A percentile compares a stretch with the other conserved stretches of the same genome.
Evolutionary conservation across 805 yeast species (phyloP).

Genomic region (Danielia oregonensis): DNA sequence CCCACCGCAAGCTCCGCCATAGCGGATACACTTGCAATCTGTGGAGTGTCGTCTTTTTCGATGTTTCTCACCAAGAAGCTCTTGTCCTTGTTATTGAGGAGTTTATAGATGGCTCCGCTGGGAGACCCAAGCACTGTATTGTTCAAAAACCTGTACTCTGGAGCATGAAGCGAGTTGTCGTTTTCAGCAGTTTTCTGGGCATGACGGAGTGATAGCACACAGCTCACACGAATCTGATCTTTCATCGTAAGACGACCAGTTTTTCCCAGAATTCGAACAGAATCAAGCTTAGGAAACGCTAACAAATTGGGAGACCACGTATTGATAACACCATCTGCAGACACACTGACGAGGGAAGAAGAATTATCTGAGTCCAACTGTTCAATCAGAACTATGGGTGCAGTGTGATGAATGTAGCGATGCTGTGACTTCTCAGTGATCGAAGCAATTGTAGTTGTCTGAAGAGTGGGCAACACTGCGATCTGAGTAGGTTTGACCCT

Average conservation of each 20-base stretch:
- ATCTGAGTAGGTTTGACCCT: constrained; percentile 12
- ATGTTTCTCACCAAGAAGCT: too few relatives aligned
- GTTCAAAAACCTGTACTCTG: constrained; percentile 13
- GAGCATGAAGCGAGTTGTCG: constrained; percentile 2
- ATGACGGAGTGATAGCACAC: not conserved
- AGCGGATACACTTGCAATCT: constrained; percentile 1
- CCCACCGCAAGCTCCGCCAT: constrained; percentile 8
- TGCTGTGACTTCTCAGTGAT: constrained; percentile 2
- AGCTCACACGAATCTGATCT: not conserved
- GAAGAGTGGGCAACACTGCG: constrained; percentile 17
- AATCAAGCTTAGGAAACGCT: constrained; percentile 16
- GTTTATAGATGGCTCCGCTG: constrained; percentile 8
- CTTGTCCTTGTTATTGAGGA: constrained; percentile 8
- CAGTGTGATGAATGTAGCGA: constrained; percentile 9
- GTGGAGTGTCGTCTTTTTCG: constrained; percentile 1
- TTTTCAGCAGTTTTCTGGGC: not conserved
- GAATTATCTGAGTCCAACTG: constrained; percentile 8
- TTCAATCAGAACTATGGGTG: constrained; percentile 12
- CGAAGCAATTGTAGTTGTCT: constrained; percentile 12
- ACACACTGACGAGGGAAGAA: constrained; percentile 12
- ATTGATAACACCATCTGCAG: constrained; percentile 16
- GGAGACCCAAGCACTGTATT: constrained; percentile 8
- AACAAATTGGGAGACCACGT: constrained; percentile 18
- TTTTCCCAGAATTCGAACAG: constrained; percentile 4
- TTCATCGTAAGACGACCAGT: not conserved